A percentile compares a stretch with the other conserved stretches of the same genome.
Conservation (phyloP, 345 rosid genomes). For the Brassica nigra region DNA sequence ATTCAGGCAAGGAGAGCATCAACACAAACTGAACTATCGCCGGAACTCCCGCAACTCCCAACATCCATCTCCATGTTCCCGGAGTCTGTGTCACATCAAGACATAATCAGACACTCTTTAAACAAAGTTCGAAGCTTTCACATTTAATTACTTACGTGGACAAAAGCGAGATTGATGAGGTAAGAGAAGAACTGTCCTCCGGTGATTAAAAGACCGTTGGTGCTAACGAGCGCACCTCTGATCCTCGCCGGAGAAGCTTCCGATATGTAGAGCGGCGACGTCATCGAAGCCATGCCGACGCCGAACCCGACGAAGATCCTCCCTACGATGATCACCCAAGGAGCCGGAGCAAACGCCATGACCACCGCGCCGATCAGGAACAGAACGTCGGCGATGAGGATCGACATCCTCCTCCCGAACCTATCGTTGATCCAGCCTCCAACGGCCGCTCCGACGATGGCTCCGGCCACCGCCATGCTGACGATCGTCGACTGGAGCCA, state of each 20-base stretch:
- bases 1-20: slow-evolving; percentile 76
- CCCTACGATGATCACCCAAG: slow-evolving; percentile 70
- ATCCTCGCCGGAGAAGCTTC: slow-evolving; percentile 91
- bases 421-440: slow-evolving; percentile 84
- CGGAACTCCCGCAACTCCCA: slow-evolving; percentile 73
- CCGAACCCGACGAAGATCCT: slow-evolving; percentile 85
- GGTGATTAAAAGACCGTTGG: slow-evolving; percentile 75
- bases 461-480: slow-evolving; percentile 89
- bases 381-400: slow-evolving; percentile 59
- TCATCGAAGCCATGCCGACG: slow-evolving; percentile 98
- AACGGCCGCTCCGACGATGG: slow-evolving; percentile 78
- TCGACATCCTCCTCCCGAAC: slow-evolving; percentile 66
- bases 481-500: slow-evolving; percentile 83
- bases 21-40: slow-evolving; percentile 63
- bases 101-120: not conserved
- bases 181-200: slow-evolving; percentile 89
- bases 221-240: slow-evolving; percentile 87
- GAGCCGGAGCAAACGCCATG: slow-evolving; percentile 77
- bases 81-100: slow-evolving; percentile 40
- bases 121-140: not conserved
- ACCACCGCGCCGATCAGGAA: slow-evolving; percentile 68
- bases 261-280: slow-evolving; percentile 87
- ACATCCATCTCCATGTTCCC: slow-evolving; percentile 98
- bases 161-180: slow-evolving; percentile 80
- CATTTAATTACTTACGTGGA: slow-evolving; percentile 46